These are phyloP conservation scores for Cladosporium phlei DNA, from an alignment of 2,329 filamentous ascomycete genomes.

Conservation along the genomic window DNA sequence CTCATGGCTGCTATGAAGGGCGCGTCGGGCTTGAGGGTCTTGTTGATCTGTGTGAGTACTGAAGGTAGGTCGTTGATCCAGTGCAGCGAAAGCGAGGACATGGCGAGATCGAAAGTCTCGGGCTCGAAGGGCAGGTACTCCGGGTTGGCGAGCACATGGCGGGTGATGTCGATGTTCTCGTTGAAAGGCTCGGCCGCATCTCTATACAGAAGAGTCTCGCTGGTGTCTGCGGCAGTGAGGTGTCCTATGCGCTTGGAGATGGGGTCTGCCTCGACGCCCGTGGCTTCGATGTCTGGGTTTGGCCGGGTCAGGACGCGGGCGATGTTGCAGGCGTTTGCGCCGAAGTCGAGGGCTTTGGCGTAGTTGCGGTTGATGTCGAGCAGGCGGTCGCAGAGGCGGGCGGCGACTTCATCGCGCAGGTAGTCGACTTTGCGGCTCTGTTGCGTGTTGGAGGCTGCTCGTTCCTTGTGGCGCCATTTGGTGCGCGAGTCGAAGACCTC, in stretches of 20 bases:
- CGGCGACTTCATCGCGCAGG: conserved; percentile 85
- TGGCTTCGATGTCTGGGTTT: conserved; percentile 61
- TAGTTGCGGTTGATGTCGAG: conserved; percentile 91
- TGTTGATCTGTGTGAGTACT: conserved; percentile 77
- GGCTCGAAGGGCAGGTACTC: conserved; percentile 72
- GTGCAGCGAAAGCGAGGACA: conserved; percentile 85
- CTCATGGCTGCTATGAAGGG: conserved; percentile 96
- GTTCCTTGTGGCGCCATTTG: conserved; percentile 89
- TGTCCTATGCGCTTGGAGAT: conserved; percentile 67
- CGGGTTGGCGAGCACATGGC: conserved; percentile 68
- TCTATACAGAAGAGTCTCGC: conserved; percentile 69
- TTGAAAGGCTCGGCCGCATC: conserved; percentile 74
- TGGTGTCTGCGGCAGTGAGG: conserved; percentile 78
- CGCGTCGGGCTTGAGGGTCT: conserved; percentile 78
- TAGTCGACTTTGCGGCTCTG: conserved; percentile 81
- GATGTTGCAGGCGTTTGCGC: conserved; percentile 93
- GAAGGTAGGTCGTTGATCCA: conserved; percentile 97
- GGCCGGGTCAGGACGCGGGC: conserved; percentile 66
- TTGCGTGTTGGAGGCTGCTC: conserved; percentile 66
- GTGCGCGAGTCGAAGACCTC: conserved; percentile 86
- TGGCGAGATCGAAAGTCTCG: conserved; percentile 78
- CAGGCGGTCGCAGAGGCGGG: conserved; percentile 76
- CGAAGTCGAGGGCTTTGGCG: conserved; percentile 79
- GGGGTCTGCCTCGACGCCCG: conserved; percentile 57
- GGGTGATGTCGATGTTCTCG: conserved; percentile 63